A percentile compares a stretch with the other conserved stretches of the same genome.
Conservation (phyloP, 169 alveolate genomes). For the Plasmodium inui region DNA sequence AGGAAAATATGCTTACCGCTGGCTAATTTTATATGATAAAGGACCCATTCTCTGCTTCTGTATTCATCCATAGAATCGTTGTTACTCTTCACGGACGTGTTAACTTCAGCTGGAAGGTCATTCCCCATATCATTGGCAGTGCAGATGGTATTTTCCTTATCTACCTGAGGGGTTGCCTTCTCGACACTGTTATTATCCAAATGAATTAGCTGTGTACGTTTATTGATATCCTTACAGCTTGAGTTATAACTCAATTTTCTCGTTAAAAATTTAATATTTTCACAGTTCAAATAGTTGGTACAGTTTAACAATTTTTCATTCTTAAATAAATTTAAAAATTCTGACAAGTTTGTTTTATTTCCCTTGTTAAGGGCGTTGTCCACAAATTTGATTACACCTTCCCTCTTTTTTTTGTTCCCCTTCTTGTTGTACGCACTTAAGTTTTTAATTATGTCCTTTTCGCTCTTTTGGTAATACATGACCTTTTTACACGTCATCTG, state of each 20-base stretch:
- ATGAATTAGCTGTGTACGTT: neutral
- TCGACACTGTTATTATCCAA: neutral
- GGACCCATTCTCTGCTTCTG: constrained; percentile 11
- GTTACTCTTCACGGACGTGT: neutral
- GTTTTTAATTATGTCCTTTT: constrained; percentile 34
- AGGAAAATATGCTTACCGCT: constrained; percentile 24
- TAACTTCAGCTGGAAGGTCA: neutral
- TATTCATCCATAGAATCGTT: neutral
- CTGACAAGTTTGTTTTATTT: constrained; percentile 35
- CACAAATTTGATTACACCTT: constrained; percentile 39
- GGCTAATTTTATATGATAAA: constrained; percentile 47
- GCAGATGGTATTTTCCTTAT: constrained; percentile 9
- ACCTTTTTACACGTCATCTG: constrained; percentile 37
- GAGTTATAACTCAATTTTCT: constrained; percentile 26
- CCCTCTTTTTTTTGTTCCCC: constrained; percentile 23
- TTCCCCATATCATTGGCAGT: neutral
- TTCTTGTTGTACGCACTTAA: neutral
- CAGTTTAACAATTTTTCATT: constrained; percentile 43
- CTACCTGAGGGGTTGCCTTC: neutral
- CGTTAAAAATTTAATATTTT: constrained; percentile 40
- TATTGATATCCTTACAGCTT: constrained; percentile 38
- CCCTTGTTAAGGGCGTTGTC: constrained; percentile 21
- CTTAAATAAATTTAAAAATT: constrained; percentile 19
- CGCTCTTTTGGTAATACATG: constrained; percentile 58
- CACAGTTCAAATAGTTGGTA: constrained; percentile 40